Percentiles rank a stretch among this genome's conserved stretches.
Conservation (phyloP, 805 yeast species). For the Candida michaelii region DNA sequence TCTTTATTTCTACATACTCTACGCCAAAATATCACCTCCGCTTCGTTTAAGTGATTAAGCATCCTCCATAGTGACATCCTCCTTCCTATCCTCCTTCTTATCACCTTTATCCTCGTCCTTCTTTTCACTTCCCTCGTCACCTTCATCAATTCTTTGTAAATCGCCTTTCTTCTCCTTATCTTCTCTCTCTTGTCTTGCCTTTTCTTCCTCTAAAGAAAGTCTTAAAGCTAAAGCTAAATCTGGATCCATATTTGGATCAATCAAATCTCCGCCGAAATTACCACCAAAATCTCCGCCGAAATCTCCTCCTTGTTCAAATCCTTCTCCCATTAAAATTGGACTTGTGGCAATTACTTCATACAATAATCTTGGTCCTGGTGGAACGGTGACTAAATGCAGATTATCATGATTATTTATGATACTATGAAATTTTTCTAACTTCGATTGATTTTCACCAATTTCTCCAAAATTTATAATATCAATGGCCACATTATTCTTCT, state of each 20-base stretch:
- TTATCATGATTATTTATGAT: constrained; percentile 74
- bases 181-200: constrained; percentile 83
- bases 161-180: constrained; percentile 34
- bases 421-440: constrained; percentile 75
- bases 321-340: constrained; percentile 68
- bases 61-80: constrained; percentile 20
- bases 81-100: constrained; percentile 14
- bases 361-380: constrained; percentile 83
- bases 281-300: constrained; percentile 47
- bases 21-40: no score
- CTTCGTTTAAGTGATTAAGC: no score
- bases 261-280: constrained; percentile 31
- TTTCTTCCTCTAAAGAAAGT: constrained; percentile 92
- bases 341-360: constrained; percentile 80
- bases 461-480: constrained; percentile 94
- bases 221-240: constrained; percentile 95
- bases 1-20: no score
- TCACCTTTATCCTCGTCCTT: constrained; percentile 17
- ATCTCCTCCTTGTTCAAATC: constrained; percentile 50
- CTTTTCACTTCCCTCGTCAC: constrained; percentile 27
- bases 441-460: constrained; percentile 69
- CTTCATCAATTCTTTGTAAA: constrained; percentile 12
- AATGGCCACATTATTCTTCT: constrained; percentile 86
- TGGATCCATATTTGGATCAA: constrained; percentile 91
- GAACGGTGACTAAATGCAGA: constrained; percentile 79